Evolutionary conservation across 768 basidiomycete species (phyloP), one percentile per base, ranked within the genome.

Genomic region (Pisolithus sp.): DNA sequence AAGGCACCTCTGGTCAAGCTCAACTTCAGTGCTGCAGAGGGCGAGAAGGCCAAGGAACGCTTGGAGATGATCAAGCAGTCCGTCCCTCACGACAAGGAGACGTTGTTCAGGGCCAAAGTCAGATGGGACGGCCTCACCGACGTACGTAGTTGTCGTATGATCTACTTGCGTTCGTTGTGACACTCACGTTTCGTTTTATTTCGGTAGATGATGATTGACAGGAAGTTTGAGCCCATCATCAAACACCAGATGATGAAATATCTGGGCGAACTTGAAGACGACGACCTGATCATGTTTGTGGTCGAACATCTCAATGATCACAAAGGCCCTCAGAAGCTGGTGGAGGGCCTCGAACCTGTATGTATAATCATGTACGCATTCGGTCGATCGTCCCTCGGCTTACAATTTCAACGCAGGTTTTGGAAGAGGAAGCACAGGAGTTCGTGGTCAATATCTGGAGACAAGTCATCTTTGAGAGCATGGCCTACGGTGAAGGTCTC

Each of bases 201-300:
- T n/a, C 58, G 30, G 2, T 30, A 94, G 93, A 71, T 72, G 28
- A 76, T 89, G 68, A 86, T 95, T 59, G 87, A 89, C 59, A 79
- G 83, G 39, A 96, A 95, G 68, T 74, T 97, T 17, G 87, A 92
- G 65, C 85, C 90, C 28, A 71, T 94, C 49, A 82, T 93, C 24
- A 87, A 89, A 56, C 79, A 81, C 7, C 76, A 86, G 58, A 92
- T 97, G 82, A 76, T 79, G 34, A 86, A 88, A 65, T 91, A 89
- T 61, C 81, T 97, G 12, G 93, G 93, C 53, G 92, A 94, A 62
- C 78, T 93, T 62, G 90, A 93, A 54, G 93, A 95, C 62, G 90
- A 93, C 55, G 93, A 97, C 62, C 77, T 96, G 53, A 85, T 93
- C 51, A 89, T 95, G 81, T 96, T 93, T 65, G 91, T 89, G 7